Evolutionary conservation across 1,284 basidiomycete species (phyloP).

Genomic region (Tylopilus microsporus): DNA sequence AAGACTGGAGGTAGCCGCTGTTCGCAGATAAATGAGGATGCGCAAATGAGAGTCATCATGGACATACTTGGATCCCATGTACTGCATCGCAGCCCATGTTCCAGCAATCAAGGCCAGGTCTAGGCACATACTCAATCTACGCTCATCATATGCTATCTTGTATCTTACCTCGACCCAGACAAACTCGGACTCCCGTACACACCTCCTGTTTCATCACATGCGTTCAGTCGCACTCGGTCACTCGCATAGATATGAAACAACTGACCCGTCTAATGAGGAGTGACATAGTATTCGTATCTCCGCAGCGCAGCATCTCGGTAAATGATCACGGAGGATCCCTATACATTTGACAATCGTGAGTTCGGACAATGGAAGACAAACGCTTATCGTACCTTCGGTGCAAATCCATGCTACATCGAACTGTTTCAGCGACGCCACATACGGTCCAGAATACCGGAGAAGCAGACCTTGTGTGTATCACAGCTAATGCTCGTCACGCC

Average conservation of each 20-base stretch:
- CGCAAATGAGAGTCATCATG: neutral
- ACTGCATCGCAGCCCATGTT: conserved; percentile 94
- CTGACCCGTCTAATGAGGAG: conserved; percentile 69
- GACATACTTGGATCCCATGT: conserved; percentile 77
- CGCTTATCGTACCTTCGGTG: conserved; percentile 60
- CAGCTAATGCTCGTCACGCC: conserved; percentile 90
- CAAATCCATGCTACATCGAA: conserved; percentile 64
- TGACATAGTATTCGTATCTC: conserved; percentile 81
- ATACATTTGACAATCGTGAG: neutral
- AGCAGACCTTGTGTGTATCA: conserved; percentile 82
- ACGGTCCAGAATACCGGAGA: neutral
- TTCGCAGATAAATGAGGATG: neutral
- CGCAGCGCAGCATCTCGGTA: conserved; percentile 74
- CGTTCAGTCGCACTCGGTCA: neutral
- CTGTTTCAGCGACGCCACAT: conserved; percentile 6
- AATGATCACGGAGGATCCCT: conserved; percentile 95
- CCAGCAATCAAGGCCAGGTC: conserved; percentile 94
- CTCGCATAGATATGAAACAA: neutral
- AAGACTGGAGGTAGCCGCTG: conserved; percentile 90
- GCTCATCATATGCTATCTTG: neutral
- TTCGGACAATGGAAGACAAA: neutral
- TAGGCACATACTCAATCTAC: conserved; percentile 23
- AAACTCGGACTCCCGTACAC: conserved; percentile 82
- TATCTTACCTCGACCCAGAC: conserved; percentile 76
- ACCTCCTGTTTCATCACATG: conserved; percentile 38